Percentiles rank a stretch among this genome's conserved stretches.
Evolutionary conservation across 2,329 filamentous ascomycete species (phyloP).

Genomic region (Phialemoniopsis sp.): DNA sequence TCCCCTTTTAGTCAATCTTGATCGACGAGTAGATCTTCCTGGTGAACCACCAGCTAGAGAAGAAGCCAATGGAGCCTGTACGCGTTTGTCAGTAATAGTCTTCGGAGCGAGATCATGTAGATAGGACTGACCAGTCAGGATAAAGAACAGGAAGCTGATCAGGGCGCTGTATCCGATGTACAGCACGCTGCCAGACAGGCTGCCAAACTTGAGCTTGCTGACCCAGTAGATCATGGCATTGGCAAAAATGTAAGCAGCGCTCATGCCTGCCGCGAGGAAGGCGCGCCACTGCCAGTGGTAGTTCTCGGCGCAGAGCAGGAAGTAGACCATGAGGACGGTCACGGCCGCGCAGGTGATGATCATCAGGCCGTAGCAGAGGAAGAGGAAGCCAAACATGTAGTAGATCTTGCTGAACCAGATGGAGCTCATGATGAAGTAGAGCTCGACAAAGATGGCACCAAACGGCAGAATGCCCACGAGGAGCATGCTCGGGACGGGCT

Average conservation of each 20-base stretch:
- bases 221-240: conserved; percentile 91
- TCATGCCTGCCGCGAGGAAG: conserved; percentile 88
- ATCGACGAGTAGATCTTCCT: conserved; percentile 95
- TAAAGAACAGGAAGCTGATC: conserved; percentile 87
- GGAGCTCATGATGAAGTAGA: conserved; percentile 99
- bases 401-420: conserved; percentile 99
- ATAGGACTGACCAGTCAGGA: conserved; percentile 86
- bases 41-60: conserved; percentile 91
- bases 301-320: conserved; percentile 91
- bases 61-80: conserved; percentile 89
- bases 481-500: conserved; percentile 83
- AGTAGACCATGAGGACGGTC: conserved; percentile 93
- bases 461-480: conserved; percentile 92
- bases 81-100: conserved; percentile 24
- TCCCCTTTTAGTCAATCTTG: conserved; percentile 76
- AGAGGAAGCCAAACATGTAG: conserved; percentile 99
- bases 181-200: conserved; percentile 79
- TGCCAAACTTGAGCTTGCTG: conserved; percentile 77
- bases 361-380: conserved; percentile 96
- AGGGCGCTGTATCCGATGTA: conserved; percentile 92
- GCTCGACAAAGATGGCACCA: conserved; percentile 93
- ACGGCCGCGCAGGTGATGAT: conserved; percentile 91
- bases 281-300: conserved; percentile 99
- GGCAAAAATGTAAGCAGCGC: conserved; percentile 84
- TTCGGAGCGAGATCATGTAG: conserved; percentile 81